Evolutionary conservation across 2,329 filamentous ascomycete species (phyloP), one percentile per base, ranked within the genome.

Genomic region (Diaporthe batatas): DNA sequence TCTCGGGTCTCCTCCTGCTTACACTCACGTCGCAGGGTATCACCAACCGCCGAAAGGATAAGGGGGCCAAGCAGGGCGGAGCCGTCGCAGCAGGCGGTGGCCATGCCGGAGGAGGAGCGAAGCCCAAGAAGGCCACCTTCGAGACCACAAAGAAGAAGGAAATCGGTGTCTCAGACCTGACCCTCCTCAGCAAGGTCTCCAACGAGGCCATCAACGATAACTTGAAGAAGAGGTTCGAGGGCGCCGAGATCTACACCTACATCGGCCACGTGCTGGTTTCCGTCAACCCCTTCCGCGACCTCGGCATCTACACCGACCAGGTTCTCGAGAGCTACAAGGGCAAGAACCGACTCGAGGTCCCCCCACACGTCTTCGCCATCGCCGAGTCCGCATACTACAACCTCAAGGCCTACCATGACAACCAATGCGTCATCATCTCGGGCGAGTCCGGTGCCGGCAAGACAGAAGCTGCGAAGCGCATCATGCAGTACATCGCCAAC

Each of bases 191-290:
- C 88, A 98, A 98, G 84, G 97, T 99, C 76, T 98, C 95, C 77
- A 98, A 99, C 83, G 96, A 99, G 83, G 95, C 96, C 75, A 99
- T 99, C 87, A 99, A 99, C 86, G 96, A 98, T 72, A 99, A 99
- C 83, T 83, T 99, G 83, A 98, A 98, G 88, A 97, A 98, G 87
- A 92, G 96, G 75, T 99, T 99, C 84, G 94, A 98, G 82, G 95
- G 96, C 88, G 92, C 89, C 83, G 96, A 99, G 85, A 99, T 99
- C 82, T 99, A 99, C 86, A 99, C 96, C 80, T 99, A 99, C 84
- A 99, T 99, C 82, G 96, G 96, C 86, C 96, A 98, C 92, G 96
- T 99, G 84, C 84, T 99, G 89, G 96, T 99, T 78, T 98, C 96
- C 51, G 96, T 99, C 83, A 99, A 99, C 84, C 96, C 96, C 47